These are phyloP conservation scores for Oleoguttula mirabilis DNA, from an alignment of 495 filamentous ascomycete genomes.

Conservation along the genomic window DNA sequence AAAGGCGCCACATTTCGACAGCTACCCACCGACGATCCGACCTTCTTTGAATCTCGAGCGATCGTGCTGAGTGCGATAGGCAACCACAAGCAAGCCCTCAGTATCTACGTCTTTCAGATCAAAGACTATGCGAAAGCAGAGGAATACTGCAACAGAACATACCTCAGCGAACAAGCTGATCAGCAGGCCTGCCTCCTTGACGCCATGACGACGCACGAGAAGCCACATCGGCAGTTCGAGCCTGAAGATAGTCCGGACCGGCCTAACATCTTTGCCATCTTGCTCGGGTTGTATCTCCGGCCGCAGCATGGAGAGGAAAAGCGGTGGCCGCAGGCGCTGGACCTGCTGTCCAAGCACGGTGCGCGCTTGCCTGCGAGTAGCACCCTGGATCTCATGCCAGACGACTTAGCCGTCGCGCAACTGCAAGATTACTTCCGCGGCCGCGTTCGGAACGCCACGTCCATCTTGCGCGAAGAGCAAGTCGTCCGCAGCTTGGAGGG, in stretches of 20 bases:
- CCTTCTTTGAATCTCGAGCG: conserved; percentile 82
- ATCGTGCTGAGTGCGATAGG: conserved; percentile 93
- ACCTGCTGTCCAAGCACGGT: conserved; percentile 81
- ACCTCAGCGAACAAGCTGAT: conserved; percentile 38
- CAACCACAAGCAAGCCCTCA: conserved; percentile 82
- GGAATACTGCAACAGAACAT: conserved; percentile 83
- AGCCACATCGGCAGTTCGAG: conserved; percentile 31
- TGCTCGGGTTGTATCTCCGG: conserved; percentile 79
- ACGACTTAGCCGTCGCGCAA: conserved; percentile 59
- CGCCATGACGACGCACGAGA: conserved; percentile 6
- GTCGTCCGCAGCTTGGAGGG: conserved; percentile 64
- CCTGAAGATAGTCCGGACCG: conserved; percentile 42
- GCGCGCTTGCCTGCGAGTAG: conserved; percentile 78
- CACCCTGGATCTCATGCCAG: conserved; percentile 75
- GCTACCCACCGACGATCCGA: conserved; percentile 67
- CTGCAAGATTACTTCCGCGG: conserved; percentile 88
- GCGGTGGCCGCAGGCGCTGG: conserved; percentile 59
- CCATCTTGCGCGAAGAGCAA: conserved; percentile 60
- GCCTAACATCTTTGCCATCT: conserved; percentile 70
- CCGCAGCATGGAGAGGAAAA: conserved; percentile 64
- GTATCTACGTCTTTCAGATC: conserved; percentile 94
- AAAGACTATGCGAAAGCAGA: conserved; percentile 80
- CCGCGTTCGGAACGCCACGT: conserved; percentile 77
- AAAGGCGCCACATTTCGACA: conserved; percentile 59
- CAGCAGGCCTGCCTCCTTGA: conserved; percentile 19